Conservation (phyloP, 1,284 basidiomycete species). For the Leccinum subrobustum region DNA sequence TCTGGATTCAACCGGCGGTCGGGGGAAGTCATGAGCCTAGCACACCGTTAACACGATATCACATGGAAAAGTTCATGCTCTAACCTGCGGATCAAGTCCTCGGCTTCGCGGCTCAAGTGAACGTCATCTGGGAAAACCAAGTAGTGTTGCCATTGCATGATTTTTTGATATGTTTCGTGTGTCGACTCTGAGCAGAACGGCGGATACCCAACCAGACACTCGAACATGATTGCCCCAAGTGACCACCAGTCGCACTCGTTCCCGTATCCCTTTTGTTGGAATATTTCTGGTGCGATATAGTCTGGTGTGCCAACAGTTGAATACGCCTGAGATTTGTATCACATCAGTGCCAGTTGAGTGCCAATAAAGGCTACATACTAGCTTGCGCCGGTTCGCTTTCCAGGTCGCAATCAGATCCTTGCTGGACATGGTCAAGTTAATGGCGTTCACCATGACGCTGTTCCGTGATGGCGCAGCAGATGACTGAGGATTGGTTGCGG, state of each 20-base stretch:
- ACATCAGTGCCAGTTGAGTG: neutral
- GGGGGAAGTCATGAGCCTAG: conserved; percentile 80
- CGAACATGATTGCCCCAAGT: conserved; percentile 97
- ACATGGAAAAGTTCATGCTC: conserved; percentile 14
- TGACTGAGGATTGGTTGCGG: conserved; percentile 38
- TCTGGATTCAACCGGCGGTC: conserved; percentile 83
- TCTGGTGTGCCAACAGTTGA: conserved; percentile 99
- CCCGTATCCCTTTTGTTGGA: conserved; percentile 94
- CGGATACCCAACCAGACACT: conserved; percentile 95
- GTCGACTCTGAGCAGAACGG: conserved; percentile 98
- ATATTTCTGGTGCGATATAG: conserved; percentile 99
- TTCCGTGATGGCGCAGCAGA: conserved; percentile 53
- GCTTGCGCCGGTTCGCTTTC: conserved; percentile 97
- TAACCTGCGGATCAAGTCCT: conserved; percentile 85
- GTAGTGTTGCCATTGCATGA: conserved; percentile 91
- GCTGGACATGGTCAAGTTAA: conserved; percentile 90
- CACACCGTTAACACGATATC: conserved; percentile 8
- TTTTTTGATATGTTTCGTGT: conserved; percentile 99
- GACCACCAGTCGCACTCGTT: conserved; percentile 99
- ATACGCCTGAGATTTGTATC: conserved; percentile 68
- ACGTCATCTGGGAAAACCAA: conserved; percentile 95
- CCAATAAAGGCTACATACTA: conserved; percentile 49
- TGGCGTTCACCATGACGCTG: conserved; percentile 85
- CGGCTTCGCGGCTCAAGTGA: conserved; percentile 89
- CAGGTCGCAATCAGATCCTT: conserved; percentile 94